Evolutionary conservation across 352 stramenopile species (phyloP), one percentile per base, ranked within the genome.

Genomic region (Plasmopara halstedii): DNA sequence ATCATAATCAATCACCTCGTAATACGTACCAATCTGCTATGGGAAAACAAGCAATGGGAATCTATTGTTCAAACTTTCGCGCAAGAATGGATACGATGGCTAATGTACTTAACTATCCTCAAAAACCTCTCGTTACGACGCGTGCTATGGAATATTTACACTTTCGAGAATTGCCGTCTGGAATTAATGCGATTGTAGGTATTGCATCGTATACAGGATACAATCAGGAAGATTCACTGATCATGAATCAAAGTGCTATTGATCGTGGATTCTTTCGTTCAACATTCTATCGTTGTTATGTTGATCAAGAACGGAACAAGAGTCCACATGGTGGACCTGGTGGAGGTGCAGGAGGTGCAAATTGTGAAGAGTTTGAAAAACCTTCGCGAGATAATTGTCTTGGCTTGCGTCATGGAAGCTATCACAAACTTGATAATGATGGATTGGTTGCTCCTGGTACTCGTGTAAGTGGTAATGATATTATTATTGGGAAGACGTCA

Each of bases 11-110:
- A 74, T 98, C 89, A 68, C 97, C 97, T 42, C 92, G 97, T 92
- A 99, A 99, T 79, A 99, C 96, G 23, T 99, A 99, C 63, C 96
- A 99, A 71, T 96, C 83, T 59, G 96, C 97, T 53, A 99, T 99
- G 97, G 97, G 97, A 39, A 99, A 99, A 74, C 97, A 99, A 69
- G 96, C 97, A 25, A 99, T 99, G 96, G 71, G 81, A 53, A 98
- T 99, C 50, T 99, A 99, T 70, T 86, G 89, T 4, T 98, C 92
- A 13, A 99, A 99, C 76, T 99, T 98, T 66, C 88, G 97, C 40
- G 92, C 97, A 46, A 83, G 97, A 45, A 99, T 99, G 96, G 97
- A 99, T 63, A 99, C 96, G 15, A 98, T 99, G 85, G 95, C 96
- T 6, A 97, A 99, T 67, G 94, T 99, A 10, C 75, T 99, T 14